Evolutionary conservation across 2,329 filamentous ascomycete species (phyloP).

Genomic region (Diaporthe ampelina): DNA sequence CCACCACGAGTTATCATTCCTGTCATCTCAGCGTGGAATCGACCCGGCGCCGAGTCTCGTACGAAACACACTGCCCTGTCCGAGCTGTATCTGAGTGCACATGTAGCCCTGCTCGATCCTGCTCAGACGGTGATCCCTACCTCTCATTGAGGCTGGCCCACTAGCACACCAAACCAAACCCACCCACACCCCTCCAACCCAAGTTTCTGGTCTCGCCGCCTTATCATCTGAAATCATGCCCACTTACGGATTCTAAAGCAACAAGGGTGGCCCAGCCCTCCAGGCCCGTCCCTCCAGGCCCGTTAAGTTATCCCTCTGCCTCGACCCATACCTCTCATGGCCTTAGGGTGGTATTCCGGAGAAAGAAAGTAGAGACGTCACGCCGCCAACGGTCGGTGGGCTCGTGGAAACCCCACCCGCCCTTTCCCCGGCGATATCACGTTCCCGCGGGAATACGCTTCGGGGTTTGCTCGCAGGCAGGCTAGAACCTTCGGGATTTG

Average conservation of each 20-base stretch:
- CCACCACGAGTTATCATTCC: neutral
- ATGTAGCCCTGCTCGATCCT: conserved; percentile 15
- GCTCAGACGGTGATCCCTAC: conserved; percentile 7
- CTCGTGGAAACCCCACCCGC: neutral
- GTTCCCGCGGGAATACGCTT: conserved; percentile 25
- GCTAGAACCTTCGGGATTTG: conserved; percentile 16
- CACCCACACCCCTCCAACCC: neutral
- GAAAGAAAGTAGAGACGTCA: neutral
- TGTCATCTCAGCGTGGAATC: neutral
- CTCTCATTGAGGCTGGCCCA: conserved; percentile 10
- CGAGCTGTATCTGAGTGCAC: neutral
- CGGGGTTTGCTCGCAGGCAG: conserved; percentile 20
- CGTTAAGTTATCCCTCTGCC: neutral
- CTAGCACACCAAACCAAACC: neutral
- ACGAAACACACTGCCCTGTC: conserved; percentile 4
- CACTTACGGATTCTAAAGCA: conserved; percentile 14
- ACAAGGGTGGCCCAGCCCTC: conserved; percentile 18
- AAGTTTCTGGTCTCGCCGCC: conserved; percentile 9
- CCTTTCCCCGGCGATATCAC: conserved; percentile 6
- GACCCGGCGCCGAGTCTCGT: conserved; percentile 31
- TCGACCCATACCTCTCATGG: neutral
- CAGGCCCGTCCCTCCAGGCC: neutral
- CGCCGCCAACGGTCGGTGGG: neutral
- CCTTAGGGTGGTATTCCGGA: conserved; percentile 1
- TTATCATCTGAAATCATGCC: conserved; percentile 1